Base-by-base conservation (phyloP, 768 basidiomycete species). In the Serpula lacrymans region DNA sequence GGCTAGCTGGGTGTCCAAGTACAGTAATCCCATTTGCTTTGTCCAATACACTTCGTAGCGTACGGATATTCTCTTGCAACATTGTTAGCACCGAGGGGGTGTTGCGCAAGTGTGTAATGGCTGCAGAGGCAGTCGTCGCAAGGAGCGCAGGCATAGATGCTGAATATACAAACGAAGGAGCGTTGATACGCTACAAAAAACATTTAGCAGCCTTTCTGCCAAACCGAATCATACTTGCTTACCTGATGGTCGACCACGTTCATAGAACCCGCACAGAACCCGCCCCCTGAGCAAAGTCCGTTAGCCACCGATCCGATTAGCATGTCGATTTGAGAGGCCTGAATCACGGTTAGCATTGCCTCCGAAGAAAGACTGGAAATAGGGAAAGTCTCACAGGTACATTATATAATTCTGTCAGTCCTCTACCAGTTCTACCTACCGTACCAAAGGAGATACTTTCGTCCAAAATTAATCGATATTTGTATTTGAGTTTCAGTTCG, bases 371-470 rank as follows among this genome's bases (percentile, higher is more conserved):
- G 7, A 26, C 8, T 11, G 18, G 18, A 36, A 24, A 31, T 21
- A 12, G 6, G 6, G 37, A n/a, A 14, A 34, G 42, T 64, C 84
- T 39, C 64, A 91, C 93, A 0, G 92, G 85, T 37, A 98, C 85
- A 44, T 93, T 92, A 66, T 88, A 97, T 14, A 96, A 68, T 57
- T 99, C 95, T 0, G 96, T 97, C 37, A 97, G 68, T 27, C 96
- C 96, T 38, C 94, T 86, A 26, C 96, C 96, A 18, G 94, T 95
- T 31, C 88, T 70, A 11, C 95, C 96, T 12, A 98, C 82, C 26
- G 84, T 77, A 24, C 96, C 96, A 55, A 99, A 95, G 1, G 95
- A 97, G 51, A 89, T 79, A 43, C 79, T 83, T 62, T 99, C 96
- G 59, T 99, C 96, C 11, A 98, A 75, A 41, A 98, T 86, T 39